Base-by-base conservation (phyloP, 225 moss, liverwort and hornwort species). In the Pleurozium schreberi region DNA sequence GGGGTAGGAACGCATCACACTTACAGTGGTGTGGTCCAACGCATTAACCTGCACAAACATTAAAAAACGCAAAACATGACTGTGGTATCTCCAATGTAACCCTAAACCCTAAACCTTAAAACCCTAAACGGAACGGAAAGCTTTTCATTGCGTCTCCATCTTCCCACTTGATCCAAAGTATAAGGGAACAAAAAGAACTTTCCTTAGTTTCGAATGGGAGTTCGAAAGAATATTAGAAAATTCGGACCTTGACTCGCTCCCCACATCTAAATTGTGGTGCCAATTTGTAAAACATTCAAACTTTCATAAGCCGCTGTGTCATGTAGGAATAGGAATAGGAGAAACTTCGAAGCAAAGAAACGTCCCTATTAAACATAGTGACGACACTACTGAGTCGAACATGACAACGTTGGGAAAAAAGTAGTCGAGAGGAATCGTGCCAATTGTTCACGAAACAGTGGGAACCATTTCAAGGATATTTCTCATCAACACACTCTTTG, bases 1-100 rank as follows among this genome's bases (percentile, higher is more conserved):
- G 79, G 98, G 97, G 90, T 94, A 98, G 19, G 98, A 97, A 14
- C 95, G 97, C 98, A 98, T 98, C n/a, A 98, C 92, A 65, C 92
- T 97, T 64, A 97, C 98, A 33, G 94, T 92, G 66, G 92, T 91
- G 88, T 92, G 92, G 88, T 96, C 93, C 87, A 94, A 83, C 47
- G 87, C 59, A 88, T 93, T 93, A 64, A 95, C 97, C 98, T 98
- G 86, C 90, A 89, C 64, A 80, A 62, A 11, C 40, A 84, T 84
- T 9, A 4, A 52, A 61, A 23, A 14, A 82, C 8, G 13, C 69
- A 66, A 80, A 65, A 15, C 21, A 42, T 57, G 57, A 80, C 49
- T 45, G 27, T 2, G 17, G 18, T 25, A 25, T 36, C 49, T 21
- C 34, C 36, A 33, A 64, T 47, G 36, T 15, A 33, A 36, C 67